These are phyloP conservation scores for Amylostereum areolatum DNA, from an alignment of 1,284 basidiomycete genomes.

Conservation along the genomic window DNA sequence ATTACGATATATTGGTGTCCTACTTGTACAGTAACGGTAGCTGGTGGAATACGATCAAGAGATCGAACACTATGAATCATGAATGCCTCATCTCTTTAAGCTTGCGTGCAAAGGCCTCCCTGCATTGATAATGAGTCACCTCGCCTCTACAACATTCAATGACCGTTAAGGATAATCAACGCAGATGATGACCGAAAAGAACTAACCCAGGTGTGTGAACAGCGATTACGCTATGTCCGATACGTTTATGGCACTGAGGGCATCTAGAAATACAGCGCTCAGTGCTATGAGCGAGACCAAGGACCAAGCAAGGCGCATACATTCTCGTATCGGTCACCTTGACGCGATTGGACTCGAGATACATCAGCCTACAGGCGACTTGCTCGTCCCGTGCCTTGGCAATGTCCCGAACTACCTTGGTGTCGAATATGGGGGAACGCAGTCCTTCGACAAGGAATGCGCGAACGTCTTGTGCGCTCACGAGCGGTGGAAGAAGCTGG, in stretches of 20 bases:
- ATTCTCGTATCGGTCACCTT: constrained; percentile 88
- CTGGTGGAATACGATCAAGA: neutral
- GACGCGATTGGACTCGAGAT: constrained; percentile 77
- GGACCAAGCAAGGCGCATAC: constrained; percentile 37
- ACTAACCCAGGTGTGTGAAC: constrained; percentile 80
- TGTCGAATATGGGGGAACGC: constrained; percentile 62
- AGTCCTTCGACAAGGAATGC: constrained; percentile 77
- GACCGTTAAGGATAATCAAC: too few relatives aligned
- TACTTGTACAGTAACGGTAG: neutral
- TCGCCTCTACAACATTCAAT: constrained; percentile 57
- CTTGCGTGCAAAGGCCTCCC: constrained; percentile 70
- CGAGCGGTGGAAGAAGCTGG: constrained; percentile 82
- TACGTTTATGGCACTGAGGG: constrained; percentile 90
- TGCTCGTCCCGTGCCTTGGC: constrained; percentile 69
- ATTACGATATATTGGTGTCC: neutral
- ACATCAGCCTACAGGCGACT: constrained; percentile 65
- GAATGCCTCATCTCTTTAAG: constrained; percentile 34
- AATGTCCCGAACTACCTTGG: constrained; percentile 61
- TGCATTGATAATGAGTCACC: constrained; percentile 92
- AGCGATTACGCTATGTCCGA: constrained; percentile 93
- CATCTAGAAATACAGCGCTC: constrained; percentile 53
- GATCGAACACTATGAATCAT: neutral
- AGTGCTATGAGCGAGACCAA: neutral
- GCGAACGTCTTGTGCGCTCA: constrained; percentile 75
- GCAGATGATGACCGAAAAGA: neutral